Evolutionary conservation across 495 filamentous ascomycete genomes (phyloP).

Genomic region (Rhizodiscina lignyota): DNA sequence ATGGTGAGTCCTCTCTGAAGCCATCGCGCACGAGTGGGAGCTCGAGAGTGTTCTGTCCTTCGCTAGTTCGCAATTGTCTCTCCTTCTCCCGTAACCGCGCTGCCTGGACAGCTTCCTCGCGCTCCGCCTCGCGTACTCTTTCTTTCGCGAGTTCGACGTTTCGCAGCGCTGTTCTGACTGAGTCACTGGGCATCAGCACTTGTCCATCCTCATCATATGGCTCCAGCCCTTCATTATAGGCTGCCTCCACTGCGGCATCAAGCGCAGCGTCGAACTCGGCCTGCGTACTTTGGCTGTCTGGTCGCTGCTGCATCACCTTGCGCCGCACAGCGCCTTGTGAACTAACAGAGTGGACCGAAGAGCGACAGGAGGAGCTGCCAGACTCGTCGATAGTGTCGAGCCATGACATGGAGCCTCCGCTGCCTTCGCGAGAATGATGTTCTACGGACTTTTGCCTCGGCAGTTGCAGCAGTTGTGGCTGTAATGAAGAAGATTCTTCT

Average conservation of each 20-base stretch:
- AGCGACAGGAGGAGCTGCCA: slow-evolving; percentile 52
- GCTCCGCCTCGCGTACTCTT: slow-evolving; percentile 59
- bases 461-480: slow-evolving; percentile 18
- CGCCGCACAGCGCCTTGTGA: slow-evolving; percentile 53
- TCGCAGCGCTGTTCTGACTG: slow-evolving; percentile 28
- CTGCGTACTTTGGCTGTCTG: slow-evolving; percentile 59
- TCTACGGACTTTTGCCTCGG: slow-evolving; percentile 9
- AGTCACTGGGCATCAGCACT: slow-evolving; percentile 5
- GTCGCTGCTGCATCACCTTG: slow-evolving; percentile 48
- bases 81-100: slow-evolving; percentile 34
- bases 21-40: slow-evolving; percentile 20
- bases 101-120: slow-evolving; percentile 43
- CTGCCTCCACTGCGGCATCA: slow-evolving; percentile 90
- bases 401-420: slow-evolving; percentile 78
- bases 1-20: slow-evolving; percentile 24
- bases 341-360: slow-evolving; percentile 70
- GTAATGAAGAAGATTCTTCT: no score
- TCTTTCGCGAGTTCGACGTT: slow-evolving; percentile 68
- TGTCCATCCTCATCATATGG: slow-evolving; percentile 36
- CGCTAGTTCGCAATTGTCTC: slow-evolving; percentile 24
- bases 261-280: slow-evolving; percentile 90
- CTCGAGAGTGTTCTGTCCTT: slow-evolving; percentile 21
- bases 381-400: slow-evolving; percentile 95
- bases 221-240: slow-evolving; percentile 86
- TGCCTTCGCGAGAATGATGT: slow-evolving; percentile 36